Conservation (phyloP, 192 early-diverging fungal genomes). For the Backusella liffmaniae region DNA sequence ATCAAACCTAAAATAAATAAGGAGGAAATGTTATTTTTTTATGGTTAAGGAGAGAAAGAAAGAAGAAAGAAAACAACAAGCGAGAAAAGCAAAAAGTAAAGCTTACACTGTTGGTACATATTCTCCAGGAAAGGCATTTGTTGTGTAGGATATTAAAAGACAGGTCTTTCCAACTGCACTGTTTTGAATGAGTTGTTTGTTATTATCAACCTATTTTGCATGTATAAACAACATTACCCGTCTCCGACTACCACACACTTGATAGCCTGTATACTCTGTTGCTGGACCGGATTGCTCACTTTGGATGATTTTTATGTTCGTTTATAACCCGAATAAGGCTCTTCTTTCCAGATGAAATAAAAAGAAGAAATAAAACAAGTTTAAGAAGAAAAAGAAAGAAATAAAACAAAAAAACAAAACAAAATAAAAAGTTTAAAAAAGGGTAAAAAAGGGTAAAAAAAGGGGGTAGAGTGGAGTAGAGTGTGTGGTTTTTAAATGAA, state of each 20-base stretch:
- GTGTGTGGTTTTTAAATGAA: background rate
- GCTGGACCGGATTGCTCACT: background rate
- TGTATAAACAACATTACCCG: slow-evolving; percentile 19
- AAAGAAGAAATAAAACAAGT: background rate
- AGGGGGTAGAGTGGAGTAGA: background rate
- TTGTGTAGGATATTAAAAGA: slow-evolving; percentile 96
- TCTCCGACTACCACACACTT: slow-evolving; percentile 38
- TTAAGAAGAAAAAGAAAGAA: background rate
- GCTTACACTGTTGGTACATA: slow-evolving; percentile 99
- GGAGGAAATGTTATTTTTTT: background rate
- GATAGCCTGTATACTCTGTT: slow-evolving; percentile 32
- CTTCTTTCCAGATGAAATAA: background rate
- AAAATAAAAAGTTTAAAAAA: background rate
- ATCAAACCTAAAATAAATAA: slow-evolving; percentile 58
- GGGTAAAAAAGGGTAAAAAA: background rate
- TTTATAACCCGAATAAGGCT: background rate
- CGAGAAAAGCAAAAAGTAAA: too few relatives aligned
- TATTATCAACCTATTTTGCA: background rate
- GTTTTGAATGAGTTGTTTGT: background rate
- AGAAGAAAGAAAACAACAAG: background rate
- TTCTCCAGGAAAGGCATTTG: slow-evolving; percentile 99
- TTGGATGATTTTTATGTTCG: background rate
- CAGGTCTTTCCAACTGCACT: slow-evolving; percentile 97
- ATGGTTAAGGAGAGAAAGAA: background rate
- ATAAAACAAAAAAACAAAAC: background rate